Conservation (phyloP, 2,329 filamentous ascomycete genomes). For the Neofusicoccum cordaticola region DNA sequence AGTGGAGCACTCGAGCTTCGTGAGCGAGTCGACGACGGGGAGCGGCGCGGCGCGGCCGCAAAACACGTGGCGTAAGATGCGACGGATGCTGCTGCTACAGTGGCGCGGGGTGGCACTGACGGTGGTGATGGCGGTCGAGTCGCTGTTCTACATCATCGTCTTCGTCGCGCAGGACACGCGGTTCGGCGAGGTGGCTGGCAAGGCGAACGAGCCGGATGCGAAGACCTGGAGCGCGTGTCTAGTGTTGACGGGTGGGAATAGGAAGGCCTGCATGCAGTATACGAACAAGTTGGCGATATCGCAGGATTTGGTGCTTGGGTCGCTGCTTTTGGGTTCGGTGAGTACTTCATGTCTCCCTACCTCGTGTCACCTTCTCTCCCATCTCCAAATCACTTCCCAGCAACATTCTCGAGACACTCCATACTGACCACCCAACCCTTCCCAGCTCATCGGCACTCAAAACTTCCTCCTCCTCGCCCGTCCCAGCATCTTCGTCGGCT, state of each 20-base stretch:
- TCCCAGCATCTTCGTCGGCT: conserved; percentile 27
- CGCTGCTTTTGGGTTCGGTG: conserved; percentile 29
- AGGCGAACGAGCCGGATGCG: conserved; percentile 22
- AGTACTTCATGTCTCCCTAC: conserved; percentile 17
- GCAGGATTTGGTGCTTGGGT: conserved; percentile 22
- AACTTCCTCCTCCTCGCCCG: conserved; percentile 34
- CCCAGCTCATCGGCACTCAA: conserved; percentile 37
- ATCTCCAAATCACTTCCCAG: neutral
- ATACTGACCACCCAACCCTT: neutral
- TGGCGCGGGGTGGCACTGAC: conserved; percentile 30
- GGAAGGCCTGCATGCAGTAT: conserved; percentile 27
- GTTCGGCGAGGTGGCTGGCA: conserved; percentile 25
- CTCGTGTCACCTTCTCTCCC: neutral
- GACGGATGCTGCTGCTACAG: conserved; percentile 26
- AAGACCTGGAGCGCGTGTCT: conserved; percentile 29
- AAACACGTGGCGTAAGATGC: conserved; percentile 26
- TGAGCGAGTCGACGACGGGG: neutral
- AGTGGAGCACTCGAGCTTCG: neutral
- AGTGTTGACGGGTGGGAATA: conserved; percentile 24
- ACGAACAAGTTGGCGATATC: conserved; percentile 25
- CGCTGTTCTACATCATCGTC: conserved; percentile 29
- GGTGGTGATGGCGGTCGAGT: conserved; percentile 27
- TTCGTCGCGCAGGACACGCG: conserved; percentile 30
- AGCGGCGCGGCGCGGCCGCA: neutral
- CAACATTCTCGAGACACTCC: neutral